phyloP scores from a whole-genome alignment of 306 rosid genomes.

The Vigna trinervia region DNA sequence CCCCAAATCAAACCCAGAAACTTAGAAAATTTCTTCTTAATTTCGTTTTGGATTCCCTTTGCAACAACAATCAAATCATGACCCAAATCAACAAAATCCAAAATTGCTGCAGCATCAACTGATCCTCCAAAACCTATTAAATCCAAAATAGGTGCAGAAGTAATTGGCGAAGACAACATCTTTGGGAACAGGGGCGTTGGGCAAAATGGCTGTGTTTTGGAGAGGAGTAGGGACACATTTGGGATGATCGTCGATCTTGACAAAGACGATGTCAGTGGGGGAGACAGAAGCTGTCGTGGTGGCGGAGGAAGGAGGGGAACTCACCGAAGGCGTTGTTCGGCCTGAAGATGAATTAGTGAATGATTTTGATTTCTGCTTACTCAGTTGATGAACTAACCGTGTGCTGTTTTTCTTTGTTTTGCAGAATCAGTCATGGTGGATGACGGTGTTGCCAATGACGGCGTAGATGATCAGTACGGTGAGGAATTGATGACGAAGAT shows the following conservation, averaged over 20 bases:
- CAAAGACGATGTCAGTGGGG: slow-evolving; percentile 41
- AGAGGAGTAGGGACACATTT: neutral
- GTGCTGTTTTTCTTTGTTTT: neutral
- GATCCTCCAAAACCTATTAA: no score
- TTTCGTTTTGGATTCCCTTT: no score
- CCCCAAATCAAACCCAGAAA: no score
- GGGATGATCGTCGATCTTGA: slow-evolving; percentile 44
- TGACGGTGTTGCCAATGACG: slow-evolving; percentile 53
- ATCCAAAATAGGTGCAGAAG: no score
- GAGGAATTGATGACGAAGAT: slow-evolving; percentile 56
- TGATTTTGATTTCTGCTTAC: neutral
- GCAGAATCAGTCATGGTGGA: slow-evolving; percentile 71
- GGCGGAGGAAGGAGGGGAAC: slow-evolving; percentile 50
- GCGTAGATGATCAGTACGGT: slow-evolving; percentile 48
- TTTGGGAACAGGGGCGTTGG: slow-evolving; percentile 31
- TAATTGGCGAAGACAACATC: no score
- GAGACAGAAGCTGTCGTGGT: slow-evolving; percentile 54
- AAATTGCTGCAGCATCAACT: no score
- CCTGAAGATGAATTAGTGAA: no score
- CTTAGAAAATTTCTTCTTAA: no score
- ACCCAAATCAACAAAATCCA: no score
- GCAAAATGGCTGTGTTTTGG: slow-evolving; percentile 18
- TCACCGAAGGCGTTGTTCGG: no score
- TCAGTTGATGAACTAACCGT: neutral
- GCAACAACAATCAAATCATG: no score